A percentile compares a stretch with the other conserved stretches of the same genome.
Evolutionary conservation across 192 early-diverging fungal species (phyloP).

Genomic region (Gonapodya prolifera): DNA sequence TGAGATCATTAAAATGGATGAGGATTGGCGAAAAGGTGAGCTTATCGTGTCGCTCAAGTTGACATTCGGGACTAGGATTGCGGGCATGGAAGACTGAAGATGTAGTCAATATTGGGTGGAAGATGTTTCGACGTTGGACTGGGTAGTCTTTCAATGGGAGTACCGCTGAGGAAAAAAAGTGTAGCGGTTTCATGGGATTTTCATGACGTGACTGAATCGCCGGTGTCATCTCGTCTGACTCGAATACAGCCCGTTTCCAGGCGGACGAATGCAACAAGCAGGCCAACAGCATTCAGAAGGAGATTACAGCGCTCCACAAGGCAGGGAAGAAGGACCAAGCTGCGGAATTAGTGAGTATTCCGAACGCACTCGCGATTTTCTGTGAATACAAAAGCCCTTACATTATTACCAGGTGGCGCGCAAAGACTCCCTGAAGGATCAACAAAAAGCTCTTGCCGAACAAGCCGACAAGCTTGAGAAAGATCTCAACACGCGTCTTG

Average conservation of each 20-base stretch:
- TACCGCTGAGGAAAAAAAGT: not conserved
- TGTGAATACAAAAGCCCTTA: not conserved
- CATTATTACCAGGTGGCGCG: not conserved
- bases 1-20: conserved; percentile 77
- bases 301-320: conserved; percentile 81
- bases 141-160: not conserved
- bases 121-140: conserved; percentile 1
- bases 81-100: not conserved
- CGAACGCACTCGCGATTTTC: not conserved
- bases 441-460: conserved; percentile 45
- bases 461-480: conserved; percentile 55
- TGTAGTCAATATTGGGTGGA: not conserved
- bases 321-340: conserved; percentile 65
- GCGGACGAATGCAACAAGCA: conserved; percentile 82
- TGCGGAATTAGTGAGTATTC: conserved; percentile 44
- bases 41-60: not conserved
- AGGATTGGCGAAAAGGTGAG: conserved; percentile 78
- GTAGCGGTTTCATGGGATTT: not conserved
- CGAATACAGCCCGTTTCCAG: conserved; percentile 56
- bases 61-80: not conserved
- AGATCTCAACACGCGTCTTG: conserved; percentile 46
- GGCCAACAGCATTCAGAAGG: conserved; percentile 84
- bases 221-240: not conserved
- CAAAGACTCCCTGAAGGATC: conserved; percentile 59
- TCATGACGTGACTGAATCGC: not conserved